Conservation (phyloP, 2,329 filamentous ascomycete genomes). For the Fusarium mangiferae region DNA sequence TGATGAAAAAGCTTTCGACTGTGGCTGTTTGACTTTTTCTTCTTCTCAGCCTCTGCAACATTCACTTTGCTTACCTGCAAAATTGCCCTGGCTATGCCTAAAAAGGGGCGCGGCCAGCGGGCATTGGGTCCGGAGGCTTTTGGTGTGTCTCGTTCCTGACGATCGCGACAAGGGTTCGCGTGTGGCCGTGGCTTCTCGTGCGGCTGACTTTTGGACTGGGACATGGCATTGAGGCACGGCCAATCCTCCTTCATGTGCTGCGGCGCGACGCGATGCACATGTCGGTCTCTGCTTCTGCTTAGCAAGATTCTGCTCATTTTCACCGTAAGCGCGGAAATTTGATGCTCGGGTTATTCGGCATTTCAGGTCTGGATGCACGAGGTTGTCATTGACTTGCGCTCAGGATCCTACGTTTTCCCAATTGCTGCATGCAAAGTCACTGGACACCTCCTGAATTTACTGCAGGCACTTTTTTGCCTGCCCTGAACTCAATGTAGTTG, state of each 20-base stretch:
- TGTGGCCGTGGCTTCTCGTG: conserved; percentile 9
- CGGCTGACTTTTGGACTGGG: conserved; percentile 18
- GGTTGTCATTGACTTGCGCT: conserved; percentile 1
- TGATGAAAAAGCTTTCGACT: conserved; percentile 1
- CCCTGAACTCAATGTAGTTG: conserved; percentile 8
- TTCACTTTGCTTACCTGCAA: not conserved
- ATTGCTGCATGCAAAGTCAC: not conserved
- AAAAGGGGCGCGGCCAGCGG: conserved; percentile 19
- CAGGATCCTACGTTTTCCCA: conserved; percentile 8
- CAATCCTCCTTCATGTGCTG: not conserved
- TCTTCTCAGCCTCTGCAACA: not conserved
- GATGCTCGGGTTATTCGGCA: conserved; percentile 15
- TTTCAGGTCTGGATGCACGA: not conserved
- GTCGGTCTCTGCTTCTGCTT: conserved; percentile 18
- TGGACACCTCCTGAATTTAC: not conserved
- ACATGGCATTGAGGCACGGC: conserved; percentile 5
- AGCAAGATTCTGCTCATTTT: not conserved
- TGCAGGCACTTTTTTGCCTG: not conserved
- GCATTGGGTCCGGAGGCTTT: conserved; percentile 13
- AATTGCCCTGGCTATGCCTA: conserved; percentile 18
- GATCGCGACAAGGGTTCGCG: conserved; percentile 39
- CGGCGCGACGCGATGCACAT: conserved; percentile 17
- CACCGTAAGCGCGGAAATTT: not conserved
- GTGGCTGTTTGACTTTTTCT: conserved; percentile 10
- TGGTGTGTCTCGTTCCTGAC: conserved; percentile 44